phyloP scores from a whole-genome alignment of 148 eudicot genomes.

The Pharnaceum exiguum region DNA sequence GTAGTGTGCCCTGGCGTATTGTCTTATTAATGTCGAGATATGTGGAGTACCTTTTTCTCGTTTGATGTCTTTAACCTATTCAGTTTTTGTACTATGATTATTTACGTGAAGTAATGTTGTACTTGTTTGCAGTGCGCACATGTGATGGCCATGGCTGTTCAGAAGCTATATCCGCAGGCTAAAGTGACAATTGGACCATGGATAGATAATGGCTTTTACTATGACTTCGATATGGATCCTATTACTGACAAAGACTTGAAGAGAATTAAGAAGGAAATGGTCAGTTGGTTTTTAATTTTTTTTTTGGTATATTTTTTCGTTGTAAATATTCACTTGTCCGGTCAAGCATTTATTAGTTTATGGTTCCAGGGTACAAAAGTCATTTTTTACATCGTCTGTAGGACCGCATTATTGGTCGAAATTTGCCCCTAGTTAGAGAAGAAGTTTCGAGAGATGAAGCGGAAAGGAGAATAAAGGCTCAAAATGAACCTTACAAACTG shows the following conservation, averaged over 20 bases:
- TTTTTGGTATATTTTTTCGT: background rate
- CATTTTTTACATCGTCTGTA: conserved; percentile 80
- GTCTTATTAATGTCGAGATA: too few relatives aligned
- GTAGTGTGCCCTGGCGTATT: too few relatives aligned
- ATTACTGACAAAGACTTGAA: conserved; percentile 88
- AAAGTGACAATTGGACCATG: conserved; percentile 99
- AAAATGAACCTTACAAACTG: conserved; percentile 92
- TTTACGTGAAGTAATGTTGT: conserved; percentile 2
- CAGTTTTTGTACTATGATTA: background rate
- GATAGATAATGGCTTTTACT: conserved; percentile 97
- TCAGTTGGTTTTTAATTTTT: conserved; percentile 34
- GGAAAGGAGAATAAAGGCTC: conserved; percentile 62
- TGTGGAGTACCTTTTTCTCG: too few relatives aligned
- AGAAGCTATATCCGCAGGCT: conserved; percentile 88
- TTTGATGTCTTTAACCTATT: background rate
- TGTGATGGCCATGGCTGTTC: conserved; percentile 99
- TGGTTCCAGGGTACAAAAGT: conserved; percentile 65
- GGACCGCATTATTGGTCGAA: conserved; percentile 94
- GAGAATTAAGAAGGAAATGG: conserved; percentile 98
- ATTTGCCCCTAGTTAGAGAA: conserved; percentile 84
- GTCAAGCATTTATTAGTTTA: conserved; percentile 39
- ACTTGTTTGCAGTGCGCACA: conserved; percentile 89
- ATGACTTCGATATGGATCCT: conserved; percentile 97
- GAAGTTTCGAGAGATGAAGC: conserved; percentile 97
- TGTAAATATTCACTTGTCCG: conserved; percentile 18